phyloP scores from a whole-genome alignment of 1,284 basidiomycete species.

The Ustilago vetiveriae region DNA sequence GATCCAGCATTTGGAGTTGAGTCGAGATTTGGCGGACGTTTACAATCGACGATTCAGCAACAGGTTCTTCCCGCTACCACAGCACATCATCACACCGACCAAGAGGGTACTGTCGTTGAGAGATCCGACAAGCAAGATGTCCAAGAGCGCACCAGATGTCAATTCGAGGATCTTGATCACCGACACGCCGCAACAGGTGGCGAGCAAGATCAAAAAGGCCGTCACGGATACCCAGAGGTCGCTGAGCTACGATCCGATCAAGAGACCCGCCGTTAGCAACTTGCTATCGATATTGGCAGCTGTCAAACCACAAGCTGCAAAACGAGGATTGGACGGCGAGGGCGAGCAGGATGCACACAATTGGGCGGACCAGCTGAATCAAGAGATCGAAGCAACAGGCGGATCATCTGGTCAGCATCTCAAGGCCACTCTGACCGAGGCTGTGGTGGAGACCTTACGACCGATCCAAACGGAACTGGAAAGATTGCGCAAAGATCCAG shows the following conservation, averaged over 20 bases:
- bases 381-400: conserved; percentile 64
- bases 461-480: conserved; percentile 78
- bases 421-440: conserved; percentile 79
- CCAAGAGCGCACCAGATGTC: conserved; percentile 84
- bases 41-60: conserved; percentile 76
- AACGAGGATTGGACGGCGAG: not conserved
- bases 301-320: conserved; percentile 67
- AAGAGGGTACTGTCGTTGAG: conserved; percentile 79
- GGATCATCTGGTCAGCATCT: conserved; percentile 74
- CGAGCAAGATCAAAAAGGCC: conserved; percentile 78
- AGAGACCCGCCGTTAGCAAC: conserved; percentile 84
- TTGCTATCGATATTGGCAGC: conserved; percentile 75
- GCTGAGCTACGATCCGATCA: conserved; percentile 79
- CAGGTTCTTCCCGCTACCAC: conserved; percentile 77
- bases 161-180: conserved; percentile 87
- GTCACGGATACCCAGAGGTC: conserved; percentile 80
- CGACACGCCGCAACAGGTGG: conserved; percentile 76
- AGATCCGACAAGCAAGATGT: conserved; percentile 90
- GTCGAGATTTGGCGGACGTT: conserved; percentile 80
- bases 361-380: conserved; percentile 70
- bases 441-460: conserved; percentile 76
- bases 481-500: conserved; percentile 73
- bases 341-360: conserved; percentile 31
- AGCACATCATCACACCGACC: conserved; percentile 77
- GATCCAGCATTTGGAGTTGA: conserved; percentile 88